These are phyloP conservation scores for Candida michaelii DNA, from an alignment of 805 yeast species.

Conservation along the genomic window DNA sequence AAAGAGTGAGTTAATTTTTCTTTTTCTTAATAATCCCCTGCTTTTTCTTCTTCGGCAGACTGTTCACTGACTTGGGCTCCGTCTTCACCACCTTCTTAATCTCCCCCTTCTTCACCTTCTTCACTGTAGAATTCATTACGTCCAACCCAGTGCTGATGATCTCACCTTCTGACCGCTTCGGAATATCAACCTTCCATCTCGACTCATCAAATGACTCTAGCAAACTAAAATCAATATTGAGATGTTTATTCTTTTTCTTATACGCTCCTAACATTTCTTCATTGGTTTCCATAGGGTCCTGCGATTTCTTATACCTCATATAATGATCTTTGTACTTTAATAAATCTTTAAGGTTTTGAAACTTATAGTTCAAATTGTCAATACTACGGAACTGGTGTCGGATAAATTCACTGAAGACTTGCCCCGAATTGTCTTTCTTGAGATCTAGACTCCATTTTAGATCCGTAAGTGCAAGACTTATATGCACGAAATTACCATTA, in stretches of 20 bases:
- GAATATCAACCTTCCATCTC: slow-evolving; percentile 5
- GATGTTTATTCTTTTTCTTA: slow-evolving; percentile 16
- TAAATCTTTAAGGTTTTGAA: slow-evolving; percentile 20
- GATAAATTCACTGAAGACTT: slow-evolving; percentile 1
- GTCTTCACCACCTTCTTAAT: background rate
- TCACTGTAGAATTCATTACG: background rate
- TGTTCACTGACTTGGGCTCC: background rate
- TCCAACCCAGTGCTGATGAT: background rate
- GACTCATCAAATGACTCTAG: slow-evolving; percentile 6
- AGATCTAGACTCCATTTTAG: slow-evolving; percentile 2
- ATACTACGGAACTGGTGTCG: slow-evolving; percentile 3
- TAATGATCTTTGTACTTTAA: slow-evolving; percentile 31
- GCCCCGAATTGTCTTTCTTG: background rate
- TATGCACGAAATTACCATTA: background rate
- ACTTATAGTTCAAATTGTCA: slow-evolving; percentile 12
- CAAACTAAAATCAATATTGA: slow-evolving; percentile 7
- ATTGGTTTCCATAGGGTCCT: slow-evolving; percentile 35
- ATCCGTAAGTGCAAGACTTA: background rate
- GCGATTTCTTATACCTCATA: slow-evolving; percentile 31
- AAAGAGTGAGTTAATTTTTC: too few species aligned
- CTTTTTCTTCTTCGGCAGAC: slow-evolving; percentile 5
- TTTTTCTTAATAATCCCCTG: slow-evolving; percentile 8
- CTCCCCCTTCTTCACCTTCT: background rate
- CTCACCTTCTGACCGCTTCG: background rate
- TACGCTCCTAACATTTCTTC: slow-evolving; percentile 32